Conservation (phyloP, 148 eudicot species). For the Camellia japonica region DNA sequence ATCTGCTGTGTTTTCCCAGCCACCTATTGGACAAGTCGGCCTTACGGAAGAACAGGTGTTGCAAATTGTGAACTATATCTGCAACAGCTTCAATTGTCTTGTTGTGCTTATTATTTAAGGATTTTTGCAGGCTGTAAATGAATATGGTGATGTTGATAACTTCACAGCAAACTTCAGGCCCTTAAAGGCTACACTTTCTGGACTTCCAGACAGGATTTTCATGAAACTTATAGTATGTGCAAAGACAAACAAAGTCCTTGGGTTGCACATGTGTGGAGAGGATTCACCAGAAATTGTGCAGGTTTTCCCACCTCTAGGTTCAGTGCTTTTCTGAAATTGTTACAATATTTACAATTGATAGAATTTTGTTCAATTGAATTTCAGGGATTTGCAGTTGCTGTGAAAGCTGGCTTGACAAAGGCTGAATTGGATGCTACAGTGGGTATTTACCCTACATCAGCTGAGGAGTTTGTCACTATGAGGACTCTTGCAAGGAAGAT, state of each 20-base stretch:
- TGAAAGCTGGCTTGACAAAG: slow-evolving; percentile 91
- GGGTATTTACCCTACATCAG: slow-evolving; percentile 90
- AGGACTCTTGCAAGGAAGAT: slow-evolving; percentile 79
- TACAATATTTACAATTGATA: neutral
- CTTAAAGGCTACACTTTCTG: slow-evolving; percentile 85
- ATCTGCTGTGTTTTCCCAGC: slow-evolving; percentile 90
- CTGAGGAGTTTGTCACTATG: slow-evolving; percentile 96
- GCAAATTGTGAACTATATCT: neutral
- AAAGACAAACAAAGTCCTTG: slow-evolving; percentile 66
- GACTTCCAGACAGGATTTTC: slow-evolving; percentile 81
- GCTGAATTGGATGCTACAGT: slow-evolving; percentile 90
- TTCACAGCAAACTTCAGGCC: slow-evolving; percentile 87
- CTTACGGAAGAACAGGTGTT: slow-evolving; percentile 86
- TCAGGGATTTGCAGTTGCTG: slow-evolving; percentile 91
- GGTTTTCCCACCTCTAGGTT: slow-evolving; percentile 36
- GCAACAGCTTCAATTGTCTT: slow-evolving; percentile 1
- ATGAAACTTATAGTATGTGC: slow-evolving; percentile 90
- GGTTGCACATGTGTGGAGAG: slow-evolving; percentile 92
- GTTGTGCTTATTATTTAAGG: slow-evolving; percentile 1
- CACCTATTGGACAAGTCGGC: slow-evolving; percentile 89
- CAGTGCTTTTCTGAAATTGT: neutral
- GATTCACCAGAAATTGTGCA: slow-evolving; percentile 86
- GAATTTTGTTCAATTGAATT: neutral
- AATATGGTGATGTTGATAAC: slow-evolving; percentile 76
- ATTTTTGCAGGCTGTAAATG: slow-evolving; percentile 64